Evolutionary conservation across 2,329 filamentous ascomycete species (phyloP).

Genomic region (Neofusicoccum sp.): DNA sequence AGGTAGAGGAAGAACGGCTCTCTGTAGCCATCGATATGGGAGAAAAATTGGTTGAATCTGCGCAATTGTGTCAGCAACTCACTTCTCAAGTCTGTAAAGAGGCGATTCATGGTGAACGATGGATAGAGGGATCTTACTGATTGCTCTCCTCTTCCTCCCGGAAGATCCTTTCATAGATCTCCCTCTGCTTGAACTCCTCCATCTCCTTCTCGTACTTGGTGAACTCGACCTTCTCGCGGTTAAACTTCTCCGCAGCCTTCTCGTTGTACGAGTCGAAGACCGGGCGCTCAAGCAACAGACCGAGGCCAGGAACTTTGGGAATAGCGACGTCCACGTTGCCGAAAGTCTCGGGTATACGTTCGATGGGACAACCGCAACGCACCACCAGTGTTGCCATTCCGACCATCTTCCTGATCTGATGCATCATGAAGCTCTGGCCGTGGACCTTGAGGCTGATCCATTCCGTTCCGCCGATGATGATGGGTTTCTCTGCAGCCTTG

Average conservation of each 20-base stretch:
- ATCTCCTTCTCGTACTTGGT: constrained; percentile 76
- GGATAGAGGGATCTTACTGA: constrained; percentile 62
- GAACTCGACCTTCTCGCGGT: constrained; percentile 75
- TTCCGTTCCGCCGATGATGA: constrained; percentile 88
- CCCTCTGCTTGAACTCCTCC: constrained; percentile 82
- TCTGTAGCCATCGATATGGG: constrained; percentile 54
- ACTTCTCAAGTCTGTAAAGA: background rate
- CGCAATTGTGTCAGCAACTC: constrained; percentile 23
- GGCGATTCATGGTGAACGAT: background rate
- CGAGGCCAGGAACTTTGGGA: constrained; percentile 89
- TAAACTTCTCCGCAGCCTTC: constrained; percentile 65
- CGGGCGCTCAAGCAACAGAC: constrained; percentile 84
- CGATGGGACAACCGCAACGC: constrained; percentile 75
- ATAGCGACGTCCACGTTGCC: constrained; percentile 74
- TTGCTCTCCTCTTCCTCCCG: constrained; percentile 85
- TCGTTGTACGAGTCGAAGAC: constrained; percentile 90
- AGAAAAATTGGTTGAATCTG: constrained; percentile 53
- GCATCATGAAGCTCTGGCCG: constrained; percentile 99
- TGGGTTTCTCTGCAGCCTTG: constrained; percentile 63
- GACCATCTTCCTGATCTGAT: constrained; percentile 99
- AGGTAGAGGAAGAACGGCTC: constrained; percentile 53
- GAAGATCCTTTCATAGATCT: constrained; percentile 93
- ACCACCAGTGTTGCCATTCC: constrained; percentile 85
- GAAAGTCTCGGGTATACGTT: constrained; percentile 75
- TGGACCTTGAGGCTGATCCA: constrained; percentile 97